phyloP scores from a whole-genome alignment of 2,329 filamentous ascomycete genomes.

The Cladophialophora psammophila region DNA sequence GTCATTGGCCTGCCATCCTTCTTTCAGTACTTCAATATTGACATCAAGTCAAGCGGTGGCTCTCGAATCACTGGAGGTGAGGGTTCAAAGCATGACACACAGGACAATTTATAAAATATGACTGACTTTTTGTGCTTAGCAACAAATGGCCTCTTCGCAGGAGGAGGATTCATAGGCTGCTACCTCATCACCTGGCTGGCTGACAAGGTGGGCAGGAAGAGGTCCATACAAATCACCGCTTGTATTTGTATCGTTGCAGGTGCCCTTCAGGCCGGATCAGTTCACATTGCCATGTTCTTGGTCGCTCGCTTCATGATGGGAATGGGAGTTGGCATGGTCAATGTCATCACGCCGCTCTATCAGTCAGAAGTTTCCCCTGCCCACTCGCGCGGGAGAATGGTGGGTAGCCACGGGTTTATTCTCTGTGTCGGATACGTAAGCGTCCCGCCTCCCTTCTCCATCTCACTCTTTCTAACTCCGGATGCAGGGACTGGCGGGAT shows the following conservation, averaged over 20 bases:
- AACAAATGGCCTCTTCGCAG: slow-evolving; percentile 36
- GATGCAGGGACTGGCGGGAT: slow-evolving; percentile 28
- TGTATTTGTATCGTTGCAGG: slow-evolving; percentile 31
- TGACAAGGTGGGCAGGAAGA: slow-evolving; percentile 32
- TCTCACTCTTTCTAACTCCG: not conserved
- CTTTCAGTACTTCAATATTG: slow-evolving; percentile 54
- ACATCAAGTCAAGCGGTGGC: slow-evolving; percentile 26
- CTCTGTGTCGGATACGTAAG: slow-evolving; percentile 30
- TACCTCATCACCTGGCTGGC: slow-evolving; percentile 28
- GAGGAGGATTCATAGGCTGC: slow-evolving; percentile 32
- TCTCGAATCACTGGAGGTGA: slow-evolving; percentile 31
- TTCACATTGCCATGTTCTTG: slow-evolving; percentile 38
- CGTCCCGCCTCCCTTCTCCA: not conserved
- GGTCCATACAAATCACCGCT: slow-evolving; percentile 30
- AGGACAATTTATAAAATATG: not conserved
- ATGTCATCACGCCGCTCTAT: slow-evolving; percentile 29
- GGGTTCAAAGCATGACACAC: not conserved
- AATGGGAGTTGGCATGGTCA: slow-evolving; percentile 30
- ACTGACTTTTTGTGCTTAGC: slow-evolving; percentile 21
- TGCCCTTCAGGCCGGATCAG: slow-evolving; percentile 33
- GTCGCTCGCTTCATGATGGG: slow-evolving; percentile 36
- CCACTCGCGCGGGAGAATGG: slow-evolving; percentile 47
- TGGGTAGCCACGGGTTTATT: slow-evolving; percentile 30
- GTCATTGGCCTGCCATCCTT: slow-evolving; percentile 36
- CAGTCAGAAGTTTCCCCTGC: slow-evolving; percentile 30